These are phyloP conservation scores for Thelonectria olida DNA, from an alignment of 2,329 filamentous ascomycete genomes.

Conservation along the genomic window DNA sequence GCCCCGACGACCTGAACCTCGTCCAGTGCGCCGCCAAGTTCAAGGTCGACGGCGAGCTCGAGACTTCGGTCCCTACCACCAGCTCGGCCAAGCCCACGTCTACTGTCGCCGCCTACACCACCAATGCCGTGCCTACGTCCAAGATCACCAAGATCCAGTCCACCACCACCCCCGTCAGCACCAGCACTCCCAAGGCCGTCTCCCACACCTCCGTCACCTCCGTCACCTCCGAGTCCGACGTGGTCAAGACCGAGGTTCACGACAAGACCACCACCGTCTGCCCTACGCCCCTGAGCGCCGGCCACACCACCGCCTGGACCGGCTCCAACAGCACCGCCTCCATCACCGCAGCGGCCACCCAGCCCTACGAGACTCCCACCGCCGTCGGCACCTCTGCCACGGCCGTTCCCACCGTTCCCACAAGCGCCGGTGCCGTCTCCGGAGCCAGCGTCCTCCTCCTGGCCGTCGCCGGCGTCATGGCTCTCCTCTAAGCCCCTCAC, in stretches of 20 bases:
- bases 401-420: conserved; percentile 33
- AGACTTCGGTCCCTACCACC: conserved; percentile 48
- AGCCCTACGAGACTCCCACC: conserved; percentile 33
- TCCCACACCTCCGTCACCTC: conserved; percentile 30
- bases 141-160: conserved; percentile 38
- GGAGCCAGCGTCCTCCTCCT: conserved; percentile 50
- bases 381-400: conserved; percentile 25
- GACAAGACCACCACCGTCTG: conserved; percentile 40
- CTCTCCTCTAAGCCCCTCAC: conserved; percentile 44
- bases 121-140: conserved; percentile 36
- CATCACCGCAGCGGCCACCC: conserved; percentile 35
- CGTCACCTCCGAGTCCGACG: conserved; percentile 38
- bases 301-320: conserved; percentile 42
- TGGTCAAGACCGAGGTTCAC: conserved; percentile 30
- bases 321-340: conserved; percentile 47
- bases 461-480: conserved; percentile 46
- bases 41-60: conserved; percentile 51
- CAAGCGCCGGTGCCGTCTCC: conserved; percentile 42
- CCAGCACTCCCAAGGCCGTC: conserved; percentile 30
- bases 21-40: conserved; percentile 63
- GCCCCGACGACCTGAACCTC: conserved; percentile 64
- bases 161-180: conserved; percentile 30
- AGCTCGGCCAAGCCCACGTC: conserved; percentile 46
- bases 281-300: conserved; percentile 34
- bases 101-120: conserved; percentile 38